Evolutionary conservation across 1,284 basidiomycete genomes (phyloP).

Genomic region (Polyporus tsugae): DNA sequence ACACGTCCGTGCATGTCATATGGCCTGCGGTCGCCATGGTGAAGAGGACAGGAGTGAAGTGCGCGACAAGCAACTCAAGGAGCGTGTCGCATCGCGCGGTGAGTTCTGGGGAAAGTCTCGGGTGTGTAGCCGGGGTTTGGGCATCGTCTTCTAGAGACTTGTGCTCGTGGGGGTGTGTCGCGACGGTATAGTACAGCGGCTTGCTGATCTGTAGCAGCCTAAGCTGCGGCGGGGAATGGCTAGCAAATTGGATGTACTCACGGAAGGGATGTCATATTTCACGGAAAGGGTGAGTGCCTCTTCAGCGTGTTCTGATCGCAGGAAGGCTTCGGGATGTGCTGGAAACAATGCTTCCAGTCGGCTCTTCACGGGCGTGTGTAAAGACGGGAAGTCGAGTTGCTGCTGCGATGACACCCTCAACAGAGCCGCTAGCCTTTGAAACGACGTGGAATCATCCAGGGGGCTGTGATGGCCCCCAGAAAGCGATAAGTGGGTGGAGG

Average conservation of each 20-base stretch:
- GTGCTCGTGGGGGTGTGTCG: conserved; percentile 60
- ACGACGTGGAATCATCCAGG: conserved; percentile 50
- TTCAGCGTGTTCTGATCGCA: conserved; percentile 47
- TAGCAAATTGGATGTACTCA: conserved; percentile 41
- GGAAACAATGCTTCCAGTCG: conserved; percentile 56
- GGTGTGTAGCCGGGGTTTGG: conserved; percentile 16
- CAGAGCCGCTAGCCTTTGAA: conserved; percentile 56
- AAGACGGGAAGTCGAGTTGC: conserved; percentile 61
- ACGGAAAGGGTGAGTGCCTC: conserved; percentile 59
- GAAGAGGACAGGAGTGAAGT: conserved; percentile 77
- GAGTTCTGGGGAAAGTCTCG: conserved; percentile 36
- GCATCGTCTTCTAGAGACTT: conserved; percentile 23
- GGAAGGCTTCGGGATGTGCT: conserved; percentile 36
- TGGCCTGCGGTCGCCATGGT: conserved; percentile 72
- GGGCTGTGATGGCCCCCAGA: conserved; percentile 47
- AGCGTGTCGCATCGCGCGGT: conserved; percentile 40
- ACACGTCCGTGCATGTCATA: conserved; percentile 74
- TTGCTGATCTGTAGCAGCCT: conserved; percentile 58
- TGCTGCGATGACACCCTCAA: conserved; percentile 61
- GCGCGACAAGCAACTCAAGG: conserved; percentile 54
- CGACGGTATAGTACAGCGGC: conserved; percentile 64
- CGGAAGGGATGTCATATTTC: conserved; percentile 52
- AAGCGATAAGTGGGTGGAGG: not conserved
- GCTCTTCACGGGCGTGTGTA: conserved; percentile 54
- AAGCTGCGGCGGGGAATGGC: not conserved